Evolutionary conservation across 306 rosid species (phyloP), one percentile per base, ranked within the genome.

Genomic region (Pachyrhizus erosus): DNA sequence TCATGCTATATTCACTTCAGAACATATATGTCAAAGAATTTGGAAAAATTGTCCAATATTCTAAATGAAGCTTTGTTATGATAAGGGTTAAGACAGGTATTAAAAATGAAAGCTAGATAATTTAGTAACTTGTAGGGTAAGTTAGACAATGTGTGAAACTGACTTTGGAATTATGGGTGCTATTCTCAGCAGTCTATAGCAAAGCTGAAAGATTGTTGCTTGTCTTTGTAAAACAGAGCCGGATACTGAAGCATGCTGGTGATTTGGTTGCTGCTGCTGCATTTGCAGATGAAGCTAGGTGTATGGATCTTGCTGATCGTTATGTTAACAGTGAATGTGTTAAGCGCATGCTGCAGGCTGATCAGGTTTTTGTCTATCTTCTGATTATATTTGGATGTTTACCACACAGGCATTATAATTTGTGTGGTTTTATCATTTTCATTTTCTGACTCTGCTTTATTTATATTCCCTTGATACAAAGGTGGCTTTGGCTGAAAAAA

Each of bases 301-400:
- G 98, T 73, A 93, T 93, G 98, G 98, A 93, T 89, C 97, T 95
- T 76, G 98, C 98, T 26, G 99, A 95, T 87, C 98, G 99, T 29
- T 91, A 95, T 77, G 87, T 95, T 77, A 95, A 95, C 84, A 95
- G 98, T 86, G 96, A 95, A 49, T 95, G 97, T 23, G 99, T 93
- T 79, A 95, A 95, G 92, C 96, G 99, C 76, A 95, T 95, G 99
- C 88, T 95, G 82, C 98, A 93, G 90, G 98, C 99, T 77, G 99
- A 95, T 83, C 96, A 93, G 98, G 98, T 95, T 82, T 82, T 81
- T 20, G 21, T 52, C 79, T 37, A 33, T 40, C 61, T 21, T 82
- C 1, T 42, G 29, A 9, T 68, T 62, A 21, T 10, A 66, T 48
- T 40, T 79, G 77, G 21, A 31, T 84, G 23, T 73, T 34, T 52